Percentiles rank a stretch among this genome's conserved stretches.
These are phyloP conservation scores for Pezicula radicicola DNA, from an alignment of 2,329 filamentous ascomycete species.

Conservation along the genomic window DNA sequence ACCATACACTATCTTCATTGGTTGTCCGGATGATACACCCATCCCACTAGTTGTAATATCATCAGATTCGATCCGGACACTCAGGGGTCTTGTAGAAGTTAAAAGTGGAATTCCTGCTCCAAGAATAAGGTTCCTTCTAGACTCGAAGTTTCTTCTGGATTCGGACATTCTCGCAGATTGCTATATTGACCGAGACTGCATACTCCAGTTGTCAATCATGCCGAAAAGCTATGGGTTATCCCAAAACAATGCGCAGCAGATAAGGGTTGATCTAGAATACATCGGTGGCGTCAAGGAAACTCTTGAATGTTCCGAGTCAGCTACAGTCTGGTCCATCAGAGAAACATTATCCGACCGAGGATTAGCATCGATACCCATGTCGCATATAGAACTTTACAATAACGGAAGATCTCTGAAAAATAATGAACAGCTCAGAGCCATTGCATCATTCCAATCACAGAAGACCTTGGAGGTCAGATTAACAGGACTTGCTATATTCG, in stretches of 20 bases:
- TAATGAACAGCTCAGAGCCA: too few species aligned
- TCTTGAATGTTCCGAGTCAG: too few species aligned
- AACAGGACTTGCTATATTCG: background rate
- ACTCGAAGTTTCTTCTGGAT: background rate
- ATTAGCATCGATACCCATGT: too few species aligned
- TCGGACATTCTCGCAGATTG: background rate
- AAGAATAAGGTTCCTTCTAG: background rate
- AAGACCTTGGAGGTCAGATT: background rate
- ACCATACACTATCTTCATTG: background rate
- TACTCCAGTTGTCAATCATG: background rate
- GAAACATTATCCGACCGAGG: too few species aligned
- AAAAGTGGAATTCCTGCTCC: background rate
- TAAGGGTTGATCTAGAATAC: background rate
- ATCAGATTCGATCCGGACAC: background rate
- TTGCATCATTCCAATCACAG: background rate
- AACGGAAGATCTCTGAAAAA: too few species aligned
- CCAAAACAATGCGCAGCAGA: background rate
- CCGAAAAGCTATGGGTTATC: background rate
- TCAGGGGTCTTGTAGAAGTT: background rate
- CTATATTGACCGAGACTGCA: background rate
- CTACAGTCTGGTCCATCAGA: too few species aligned
- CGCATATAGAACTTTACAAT: too few species aligned
- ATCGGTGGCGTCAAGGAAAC: too few species aligned
- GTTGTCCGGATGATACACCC: background rate
- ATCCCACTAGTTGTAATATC: background rate